Evolutionary conservation across 2,329 filamentous ascomycete genomes (phyloP).

Genomic region (Cytospora piceicola): DNA sequence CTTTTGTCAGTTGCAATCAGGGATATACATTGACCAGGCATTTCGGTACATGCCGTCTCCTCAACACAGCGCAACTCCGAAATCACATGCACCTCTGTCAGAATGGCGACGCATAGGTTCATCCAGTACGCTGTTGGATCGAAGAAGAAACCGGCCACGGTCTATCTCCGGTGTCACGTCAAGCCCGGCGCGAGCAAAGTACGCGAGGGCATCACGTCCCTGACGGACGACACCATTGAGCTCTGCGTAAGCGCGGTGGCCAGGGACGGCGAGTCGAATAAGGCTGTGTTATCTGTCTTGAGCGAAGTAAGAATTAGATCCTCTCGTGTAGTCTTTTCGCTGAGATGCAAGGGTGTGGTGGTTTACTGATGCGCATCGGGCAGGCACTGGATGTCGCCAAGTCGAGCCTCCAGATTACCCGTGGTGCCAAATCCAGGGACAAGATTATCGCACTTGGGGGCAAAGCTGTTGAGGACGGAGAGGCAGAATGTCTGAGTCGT

Average conservation of each 20-base stretch:
- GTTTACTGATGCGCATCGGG: slow-evolving; percentile 6
- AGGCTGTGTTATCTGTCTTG: slow-evolving; percentile 65
- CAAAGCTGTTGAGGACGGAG: slow-evolving; percentile 32
- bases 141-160: slow-evolving; percentile 50
- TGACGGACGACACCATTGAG: slow-evolving; percentile 62
- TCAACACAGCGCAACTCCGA: background rate
- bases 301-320: slow-evolving; percentile 53
- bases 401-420: slow-evolving; percentile 64
- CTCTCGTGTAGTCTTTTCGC: background rate
- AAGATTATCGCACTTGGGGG: slow-evolving; percentile 59
- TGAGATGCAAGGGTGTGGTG: background rate
- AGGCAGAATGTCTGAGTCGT: slow-evolving; percentile 37
- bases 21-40: background rate
- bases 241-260: slow-evolving; percentile 69
- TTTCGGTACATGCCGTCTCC: background rate
- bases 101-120: slow-evolving; percentile 25
- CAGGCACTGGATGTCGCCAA: slow-evolving; percentile 65
- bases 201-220: slow-evolving; percentile 62
- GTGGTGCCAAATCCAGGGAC: slow-evolving; percentile 65
- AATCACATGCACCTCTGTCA: background rate
- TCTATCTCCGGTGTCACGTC: slow-evolving; percentile 68
- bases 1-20: background rate
- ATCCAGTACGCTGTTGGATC: slow-evolving; percentile 50
- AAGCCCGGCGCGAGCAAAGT: slow-evolving; percentile 67
- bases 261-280: slow-evolving; percentile 70